Evolutionary conservation across 2,329 filamentous ascomycete genomes (phyloP).

Genomic region (Neurospora crassa): DNA sequence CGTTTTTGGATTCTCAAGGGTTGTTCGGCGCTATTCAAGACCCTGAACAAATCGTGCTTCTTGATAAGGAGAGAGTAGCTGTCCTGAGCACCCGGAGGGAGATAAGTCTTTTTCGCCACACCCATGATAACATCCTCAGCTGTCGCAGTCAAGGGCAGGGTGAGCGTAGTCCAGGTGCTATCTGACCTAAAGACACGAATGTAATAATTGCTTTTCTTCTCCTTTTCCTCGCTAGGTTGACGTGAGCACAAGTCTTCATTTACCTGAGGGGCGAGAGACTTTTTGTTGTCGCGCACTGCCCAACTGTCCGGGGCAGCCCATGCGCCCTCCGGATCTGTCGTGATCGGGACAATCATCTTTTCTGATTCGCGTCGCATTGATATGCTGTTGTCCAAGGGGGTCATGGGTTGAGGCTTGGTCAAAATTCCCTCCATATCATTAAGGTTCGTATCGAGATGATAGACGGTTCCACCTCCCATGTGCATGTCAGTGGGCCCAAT

Average conservation of each 20-base stretch:
- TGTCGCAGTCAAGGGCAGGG: slow-evolving; percentile 71
- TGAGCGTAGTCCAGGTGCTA: slow-evolving; percentile 87
- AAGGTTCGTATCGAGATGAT: slow-evolving; percentile 78
- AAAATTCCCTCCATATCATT: slow-evolving; percentile 88
- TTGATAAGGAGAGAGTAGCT: slow-evolving; percentile 95
- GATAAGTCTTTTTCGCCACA: slow-evolving; percentile 87
- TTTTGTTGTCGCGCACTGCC: slow-evolving; percentile 62
- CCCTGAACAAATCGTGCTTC: slow-evolving; percentile 80
- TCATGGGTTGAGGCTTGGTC: slow-evolving; percentile 58
- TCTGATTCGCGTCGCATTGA: slow-evolving; percentile 28
- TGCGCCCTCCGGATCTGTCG: slow-evolving; percentile 37
- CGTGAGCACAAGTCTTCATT: slow-evolving; percentile 55
- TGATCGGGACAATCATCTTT: slow-evolving; percentile 34
- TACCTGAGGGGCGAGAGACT: slow-evolving; percentile 40
- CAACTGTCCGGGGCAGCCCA: slow-evolving; percentile 97
- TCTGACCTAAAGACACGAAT: slow-evolving; percentile 93
- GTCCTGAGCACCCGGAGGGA: slow-evolving; percentile 70
- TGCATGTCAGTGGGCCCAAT: slow-evolving; percentile 50
- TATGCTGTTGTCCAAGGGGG: slow-evolving; percentile 51
- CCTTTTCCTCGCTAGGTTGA: slow-evolving; percentile 54
- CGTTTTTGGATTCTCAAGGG: slow-evolving; percentile 88
- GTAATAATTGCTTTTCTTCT: slow-evolving; percentile 71
- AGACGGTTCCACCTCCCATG: slow-evolving; percentile 46
- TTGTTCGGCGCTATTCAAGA: slow-evolving; percentile 68
- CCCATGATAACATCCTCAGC: slow-evolving; percentile 83